Base-by-base conservation (phyloP, 768 basidiomycete species). In the Saitozyma podzolica region DNA sequence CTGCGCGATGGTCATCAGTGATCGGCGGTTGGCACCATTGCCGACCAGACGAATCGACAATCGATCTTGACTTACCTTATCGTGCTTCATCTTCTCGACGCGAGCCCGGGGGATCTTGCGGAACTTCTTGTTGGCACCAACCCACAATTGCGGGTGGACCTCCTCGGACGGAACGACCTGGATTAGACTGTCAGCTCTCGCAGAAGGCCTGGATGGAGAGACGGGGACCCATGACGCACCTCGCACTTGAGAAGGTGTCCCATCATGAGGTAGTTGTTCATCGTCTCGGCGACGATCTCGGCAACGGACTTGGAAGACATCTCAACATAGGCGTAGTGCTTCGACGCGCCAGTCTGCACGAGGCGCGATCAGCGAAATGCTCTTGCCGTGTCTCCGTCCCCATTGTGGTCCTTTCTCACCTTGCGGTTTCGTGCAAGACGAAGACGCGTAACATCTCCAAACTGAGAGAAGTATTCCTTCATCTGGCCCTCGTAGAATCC, bases 401-500 rank as follows among this genome's bases (percentile, higher is more conserved):
- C 37, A 17, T 1, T 19, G 39, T 20, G 8, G 6, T 8, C 11
- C n/a, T 10, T 16, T 58, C 78, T 63, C 20, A 82, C 95, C 86
- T 88, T 91, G 83, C 92, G 93, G 78, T 94, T 99, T 63, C 96
- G 86, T 4, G 94, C 95, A 14, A 99, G 81, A 8, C 96, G 86
- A 37, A 97, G 76, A 52, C 95, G 87, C 16, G 90, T 88, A 29
- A 99, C 87, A 49, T 87, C 85, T 6, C 96, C 96, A 67, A 98
- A 99, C 77, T 99, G 96, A 37, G 89, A 85, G 76, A 99, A 96
- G 81, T 98, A 98, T 2, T 86, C 87, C 66, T 86, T 86, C 79
- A 98, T 86, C 80, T 97, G 89, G 58, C 91, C 91, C 80, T 99
- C 96, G 80, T 92, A 95, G 81, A 99, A 98, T 19, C 96, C 96